Percentiles rank a stretch among this genome's conserved stretches.
phyloP scores from a whole-genome alignment of 2,329 filamentous ascomycete genomes.

The Clonostachys solani region DNA sequence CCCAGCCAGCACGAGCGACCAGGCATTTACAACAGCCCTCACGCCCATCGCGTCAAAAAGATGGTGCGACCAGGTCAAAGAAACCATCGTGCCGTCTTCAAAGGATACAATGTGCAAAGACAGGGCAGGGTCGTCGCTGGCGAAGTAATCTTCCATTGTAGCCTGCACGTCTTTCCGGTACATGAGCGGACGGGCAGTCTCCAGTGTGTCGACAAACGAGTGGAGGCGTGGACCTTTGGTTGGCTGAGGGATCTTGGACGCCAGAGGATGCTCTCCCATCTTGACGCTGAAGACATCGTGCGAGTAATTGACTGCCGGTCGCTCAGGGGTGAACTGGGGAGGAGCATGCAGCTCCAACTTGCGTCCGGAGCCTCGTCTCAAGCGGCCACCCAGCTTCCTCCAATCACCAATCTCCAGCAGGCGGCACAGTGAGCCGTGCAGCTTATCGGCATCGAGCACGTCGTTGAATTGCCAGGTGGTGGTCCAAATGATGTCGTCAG shows the following conservation, averaged over 20 bases:
- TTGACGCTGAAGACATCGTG: conserved; percentile 25
- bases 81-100: conserved; percentile 42
- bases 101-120: conserved; percentile 43
- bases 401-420: conserved; percentile 37
- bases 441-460: conserved; percentile 34
- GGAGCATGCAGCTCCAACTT: conserved; percentile 25
- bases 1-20: conserved; percentile 38
- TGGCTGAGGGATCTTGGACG: conserved; percentile 22
- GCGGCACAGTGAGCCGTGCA: conserved; percentile 24
- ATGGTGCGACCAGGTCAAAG: conserved; percentile 39
- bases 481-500: conserved; percentile 14
- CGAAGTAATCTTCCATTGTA: conserved; percentile 31
- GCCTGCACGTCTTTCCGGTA: conserved; percentile 4
- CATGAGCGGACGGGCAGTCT: too few species aligned
- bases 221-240: conserved; percentile 8
- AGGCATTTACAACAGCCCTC: conserved; percentile 33
- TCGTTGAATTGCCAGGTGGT: conserved; percentile 37
- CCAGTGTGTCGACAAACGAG: conserved; percentile 4
- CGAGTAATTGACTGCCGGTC: conserved; percentile 34
- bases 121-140: conserved; percentile 37
- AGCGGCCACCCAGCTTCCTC: conserved; percentile 38
- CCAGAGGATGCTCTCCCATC: conserved; percentile 35
- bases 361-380: conserved; percentile 13
- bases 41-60: conserved; percentile 41
- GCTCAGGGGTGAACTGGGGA: conserved; percentile 14